phyloP scores from a whole-genome alignment of 176 grass and related monocot genomes.

The Juncus inflexus region DNA sequence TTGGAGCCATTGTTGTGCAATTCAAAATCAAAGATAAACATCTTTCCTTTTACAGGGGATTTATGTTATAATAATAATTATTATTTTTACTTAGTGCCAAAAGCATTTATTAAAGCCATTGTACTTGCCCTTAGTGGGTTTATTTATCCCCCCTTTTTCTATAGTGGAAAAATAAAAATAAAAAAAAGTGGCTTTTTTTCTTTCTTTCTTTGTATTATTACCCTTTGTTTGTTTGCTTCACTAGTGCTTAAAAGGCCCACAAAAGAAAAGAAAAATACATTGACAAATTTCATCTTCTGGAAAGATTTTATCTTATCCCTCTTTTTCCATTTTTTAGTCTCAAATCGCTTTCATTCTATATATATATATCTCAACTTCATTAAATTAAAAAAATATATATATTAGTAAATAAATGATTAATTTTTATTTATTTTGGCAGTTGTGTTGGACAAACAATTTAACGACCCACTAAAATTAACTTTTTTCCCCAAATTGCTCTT shows the following conservation, averaged over 20 bases:
- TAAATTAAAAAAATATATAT: background rate
- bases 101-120: slow-evolving; percentile 18
- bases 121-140: slow-evolving; percentile 22
- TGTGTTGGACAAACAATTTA: background rate
- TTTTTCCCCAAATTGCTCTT: slow-evolving; percentile 11
- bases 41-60: too few relatives aligned
- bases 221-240: slow-evolving; percentile 14
- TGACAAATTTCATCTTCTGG: slow-evolving; percentile 19
- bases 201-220: slow-evolving; percentile 30
- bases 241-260: slow-evolving; percentile 21
- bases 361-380: slow-evolving; percentile 4
- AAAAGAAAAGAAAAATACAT: background rate
- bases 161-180: slow-evolving; percentile 12
- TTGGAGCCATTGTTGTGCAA: background rate
- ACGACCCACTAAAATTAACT: slow-evolving; percentile 5
- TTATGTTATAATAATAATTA: too few relatives aligned
- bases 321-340: slow-evolving; percentile 20
- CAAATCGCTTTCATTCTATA: slow-evolving; percentile 15
- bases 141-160: slow-evolving; percentile 7
- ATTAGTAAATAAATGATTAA: background rate
- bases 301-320: slow-evolving; percentile 17
- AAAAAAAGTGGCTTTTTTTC: slow-evolving; percentile 12
- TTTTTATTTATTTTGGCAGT: too few relatives aligned
- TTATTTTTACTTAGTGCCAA: too few relatives aligned
- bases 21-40: too few relatives aligned